These are phyloP conservation scores for Aspergillus panamensis DNA, from an alignment of 495 filamentous ascomycete species.

Conservation along the genomic window DNA sequence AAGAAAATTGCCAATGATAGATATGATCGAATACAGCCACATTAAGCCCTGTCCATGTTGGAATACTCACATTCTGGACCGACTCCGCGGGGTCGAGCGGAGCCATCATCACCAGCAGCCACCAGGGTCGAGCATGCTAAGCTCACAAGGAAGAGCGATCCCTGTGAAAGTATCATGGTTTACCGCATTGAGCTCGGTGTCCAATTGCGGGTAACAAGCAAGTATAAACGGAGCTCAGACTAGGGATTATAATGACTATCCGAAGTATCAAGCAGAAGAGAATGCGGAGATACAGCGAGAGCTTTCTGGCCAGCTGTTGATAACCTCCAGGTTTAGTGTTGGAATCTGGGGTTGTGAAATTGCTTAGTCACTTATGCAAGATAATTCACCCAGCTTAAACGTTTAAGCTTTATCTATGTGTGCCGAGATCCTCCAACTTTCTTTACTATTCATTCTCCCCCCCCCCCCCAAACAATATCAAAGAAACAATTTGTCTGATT, in stretches of 20 bases:
- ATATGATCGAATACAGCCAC: background rate
- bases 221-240: background rate
- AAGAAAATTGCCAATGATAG: no score
- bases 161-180: slow-evolving; percentile 42
- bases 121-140: slow-evolving; percentile 34
- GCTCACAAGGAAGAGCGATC: slow-evolving; percentile 39
- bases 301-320: slow-evolving; percentile 43
- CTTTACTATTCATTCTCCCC: background rate
- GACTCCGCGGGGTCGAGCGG: slow-evolving; percentile 60
- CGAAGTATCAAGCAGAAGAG: background rate
- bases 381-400: no score
- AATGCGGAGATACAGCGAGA: slow-evolving; percentile 28
- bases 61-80: slow-evolving; percentile 61
- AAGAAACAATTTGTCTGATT: background rate
- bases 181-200: slow-evolving; percentile 38
- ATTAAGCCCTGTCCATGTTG: background rate
- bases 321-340: slow-evolving; percentile 18
- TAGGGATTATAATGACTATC: background rate
- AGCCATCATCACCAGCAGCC: slow-evolving; percentile 37
- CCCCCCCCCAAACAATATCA: background rate
- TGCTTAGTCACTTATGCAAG: slow-evolving; percentile 22
- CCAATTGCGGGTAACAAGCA: slow-evolving; percentile 4
- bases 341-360: slow-evolving; percentile 12
- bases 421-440: slow-evolving; percentile 1
- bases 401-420: background rate